phyloP scores from a whole-genome alignment of 345 rosid species.

The Populus simonii region DNA sequence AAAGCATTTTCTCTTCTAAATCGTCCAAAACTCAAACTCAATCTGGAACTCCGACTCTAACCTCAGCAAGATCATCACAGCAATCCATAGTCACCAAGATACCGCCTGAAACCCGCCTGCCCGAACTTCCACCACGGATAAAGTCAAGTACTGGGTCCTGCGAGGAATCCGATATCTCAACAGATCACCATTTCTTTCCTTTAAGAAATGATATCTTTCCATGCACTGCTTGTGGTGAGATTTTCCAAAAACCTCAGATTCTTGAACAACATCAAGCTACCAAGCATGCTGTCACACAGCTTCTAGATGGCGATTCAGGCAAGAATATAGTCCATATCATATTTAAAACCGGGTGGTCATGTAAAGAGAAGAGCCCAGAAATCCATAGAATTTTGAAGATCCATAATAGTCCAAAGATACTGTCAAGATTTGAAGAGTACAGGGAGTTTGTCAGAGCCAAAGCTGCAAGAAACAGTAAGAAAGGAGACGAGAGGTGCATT shows the following conservation, averaged over 20 bases:
- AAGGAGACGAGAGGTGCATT: slow-evolving; percentile 78
- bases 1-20: slow-evolving; percentile 45
- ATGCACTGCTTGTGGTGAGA: slow-evolving; percentile 80
- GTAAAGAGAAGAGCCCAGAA: slow-evolving; percentile 39
- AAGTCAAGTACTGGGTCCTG: slow-evolving; percentile 20
- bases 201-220: slow-evolving; percentile 70
- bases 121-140: slow-evolving; percentile 15
- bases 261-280: slow-evolving; percentile 73
- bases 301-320: slow-evolving; percentile 70
- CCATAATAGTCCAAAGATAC: slow-evolving; percentile 70
- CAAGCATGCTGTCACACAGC: slow-evolving; percentile 80
- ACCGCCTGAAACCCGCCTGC: slow-evolving; percentile 26
- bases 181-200: slow-evolving; percentile 45
- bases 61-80: slow-evolving; percentile 72
- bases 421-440: slow-evolving; percentile 82
- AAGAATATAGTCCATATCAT: slow-evolving; percentile 82
- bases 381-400: slow-evolving; percentile 74
- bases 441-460: slow-evolving; percentile 75
- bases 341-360: slow-evolving; percentile 80
- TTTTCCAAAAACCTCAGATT: slow-evolving; percentile 48
- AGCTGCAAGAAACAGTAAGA: slow-evolving; percentile 49
- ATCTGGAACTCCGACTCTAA: slow-evolving; percentile 27
- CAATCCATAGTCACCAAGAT: slow-evolving; percentile 51
- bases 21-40: slow-evolving; percentile 32
- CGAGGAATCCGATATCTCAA: slow-evolving; percentile 35